These are phyloP conservation scores for Trichoderma sp. DNA, from an alignment of 2,329 filamentous ascomycete species.

Conservation along the genomic window DNA sequence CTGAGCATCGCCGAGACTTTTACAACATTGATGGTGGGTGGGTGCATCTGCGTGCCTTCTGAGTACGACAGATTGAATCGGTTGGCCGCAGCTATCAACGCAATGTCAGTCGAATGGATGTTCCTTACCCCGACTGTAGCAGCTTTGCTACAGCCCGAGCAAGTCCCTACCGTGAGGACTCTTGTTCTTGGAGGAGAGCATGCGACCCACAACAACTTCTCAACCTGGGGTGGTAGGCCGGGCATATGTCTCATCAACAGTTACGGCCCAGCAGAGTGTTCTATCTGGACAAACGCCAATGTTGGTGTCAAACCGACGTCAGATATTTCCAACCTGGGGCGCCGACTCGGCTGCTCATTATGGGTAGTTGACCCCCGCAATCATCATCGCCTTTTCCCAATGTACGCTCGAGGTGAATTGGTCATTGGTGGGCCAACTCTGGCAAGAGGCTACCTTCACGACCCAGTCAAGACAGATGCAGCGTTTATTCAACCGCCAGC, in stretches of 20 bases:
- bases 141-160: not conserved
- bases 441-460: not conserved
- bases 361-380: not conserved
- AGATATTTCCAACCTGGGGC: not conserved
- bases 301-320: not conserved
- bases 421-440: not conserved
- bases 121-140: not conserved
- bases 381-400: not conserved
- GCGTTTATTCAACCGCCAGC: not conserved
- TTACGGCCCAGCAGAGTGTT: not conserved
- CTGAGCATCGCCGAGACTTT: not conserved
- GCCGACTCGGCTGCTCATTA: not conserved
- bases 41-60: not conserved
- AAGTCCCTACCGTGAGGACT: not conserved
- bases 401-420: not conserved
- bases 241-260: not conserved
- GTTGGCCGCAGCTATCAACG: not conserved
- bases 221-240: not conserved
- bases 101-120: not conserved
- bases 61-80: not conserved
- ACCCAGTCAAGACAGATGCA: not conserved
- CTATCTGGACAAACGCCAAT: not conserved
- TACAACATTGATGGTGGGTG: not conserved
- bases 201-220: not conserved
- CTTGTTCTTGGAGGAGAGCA: not conserved